Evolutionary conservation across 2,329 filamentous ascomycete genomes (phyloP), one percentile per base, ranked within the genome.

Genomic region (Aspergillus luchuensis): DNA sequence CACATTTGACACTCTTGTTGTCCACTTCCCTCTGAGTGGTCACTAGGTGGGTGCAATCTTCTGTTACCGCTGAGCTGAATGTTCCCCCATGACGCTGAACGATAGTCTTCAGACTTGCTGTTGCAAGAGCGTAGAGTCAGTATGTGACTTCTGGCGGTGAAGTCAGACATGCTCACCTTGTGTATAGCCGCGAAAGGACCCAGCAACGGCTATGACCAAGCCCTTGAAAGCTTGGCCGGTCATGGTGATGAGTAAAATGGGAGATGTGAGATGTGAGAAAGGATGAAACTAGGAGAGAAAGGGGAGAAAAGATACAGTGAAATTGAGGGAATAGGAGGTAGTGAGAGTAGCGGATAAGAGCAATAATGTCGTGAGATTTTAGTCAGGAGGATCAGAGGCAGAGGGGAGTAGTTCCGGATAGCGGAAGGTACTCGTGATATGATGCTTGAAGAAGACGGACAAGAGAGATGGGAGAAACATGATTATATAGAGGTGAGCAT

Each of bases 131-230:
- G 41, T 56, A 47, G 13, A 53, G 53, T 56, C 43, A 63, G 58
- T 59, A 19, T 28, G 13, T 5, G 13, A 10, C n/a, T 23, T 2
- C 39, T 19, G 39, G 50, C 48, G 15, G 41, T 30, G 51, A 43
- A 19, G 25, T 53, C 38, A 30, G 41, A 39, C 57, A 21, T 21
- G 8, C 41, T 64, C 66, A 78, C 78, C 71, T 65, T 90, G 87
- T 3, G 80, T 84, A 25, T 79, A 73, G 5, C 79, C 78, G 1
- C 82, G 75, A 65, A 91, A 87, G 5, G 82, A 83, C 61, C 89
- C 89, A 59, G 85, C 87, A 25, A 89, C 71, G 21, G 82, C 84
- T 48, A 91, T 77, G 5, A 77, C 63, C 7, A 69, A 55, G 0
- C 69, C 64, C 50, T 74, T 73, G 48, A 77, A 74, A 13, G 63